Base-by-base conservation (phyloP, 1,284 basidiomycete species). In the Irpex lacteus region DNA sequence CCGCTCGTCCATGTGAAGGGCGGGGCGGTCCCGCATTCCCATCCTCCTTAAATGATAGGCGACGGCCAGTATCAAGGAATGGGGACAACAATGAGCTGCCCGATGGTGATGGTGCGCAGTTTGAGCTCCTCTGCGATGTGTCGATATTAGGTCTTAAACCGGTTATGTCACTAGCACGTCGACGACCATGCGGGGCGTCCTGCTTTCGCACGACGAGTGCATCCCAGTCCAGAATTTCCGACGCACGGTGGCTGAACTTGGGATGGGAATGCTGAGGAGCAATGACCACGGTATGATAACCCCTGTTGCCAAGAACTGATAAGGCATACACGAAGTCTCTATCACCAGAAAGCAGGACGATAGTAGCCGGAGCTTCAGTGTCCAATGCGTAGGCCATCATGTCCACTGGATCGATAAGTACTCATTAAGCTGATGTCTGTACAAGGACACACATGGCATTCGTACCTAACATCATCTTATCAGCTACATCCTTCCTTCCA, bases 321-420 rank as follows among this genome's bases (percentile, higher is more conserved):
- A 85, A 74, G 15, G 82, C 81, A 71, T 87, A 87, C 0, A 83
- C 81, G 71, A 86, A 88, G 70, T 87, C 85, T 53, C 84, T 76
- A 71, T 87, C 85, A 11, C 82, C 83, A 2, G 85, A 81, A 60
- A 88, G 84, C 36, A 87, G 72, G 52, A 87, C 71, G 56, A 87
- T 76, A 4, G 85, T 85, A 44, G 78, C 77, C 1, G 84, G 82
- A 2, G 79, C 63, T 9, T 81, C 78, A 63, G 82, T 81, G 74
- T 88, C 86, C 63, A 86, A 81, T 1, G 84, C 85, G 71, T 82
- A 82, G 1, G 81, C 77, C 62, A 88, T 73, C 81, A 88, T 86
- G 68, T 89, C 87, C 34, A 85, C 85, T 86, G 63, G 11, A 26
- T 6, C 32, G 32, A 34, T 34, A 34, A 53, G 15, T 32, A 40